Base-by-base conservation (phyloP, 495 filamentous ascomycete genomes). In the Xylaria longipes region DNA sequence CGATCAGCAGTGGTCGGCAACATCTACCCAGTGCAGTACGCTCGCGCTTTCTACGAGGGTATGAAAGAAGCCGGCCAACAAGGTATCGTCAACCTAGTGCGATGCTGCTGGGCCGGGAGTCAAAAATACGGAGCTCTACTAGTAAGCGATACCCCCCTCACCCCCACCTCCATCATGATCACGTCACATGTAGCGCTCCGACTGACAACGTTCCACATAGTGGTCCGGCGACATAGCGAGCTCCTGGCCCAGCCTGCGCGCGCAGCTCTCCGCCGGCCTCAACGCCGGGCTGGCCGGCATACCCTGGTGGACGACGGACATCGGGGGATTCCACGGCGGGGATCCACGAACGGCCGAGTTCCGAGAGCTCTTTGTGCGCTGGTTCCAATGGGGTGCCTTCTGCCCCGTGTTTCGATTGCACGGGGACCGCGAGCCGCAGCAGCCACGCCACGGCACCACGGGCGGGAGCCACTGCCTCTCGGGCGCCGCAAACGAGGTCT, bases 381-480 rank as follows among this genome's bases (percentile, higher is more conserved):
- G 88, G 88, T 90, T 89, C 75, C 87, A 89, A 71, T 89, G 86
- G 86, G 87, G 87, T 2, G 76, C 87, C 1, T 90, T 89, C 76
- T 89, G 86, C 69, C 87, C 87, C 37, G 88, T 89, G 7, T 88
- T 90, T 82, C 80, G 87, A 12, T 77, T 89, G 25, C 88, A 90
- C 71, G 87, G 87, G 25, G 86, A 88, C 75, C 83, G 88, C n/a
- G 84, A 88, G 69, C 87, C 87, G 11, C 80, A 83, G 71, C 82
- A 82, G 73, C 78, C 78, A 5, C 77, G 75, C 29, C 70, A 73
- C 45, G 82, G 82, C 25, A 77, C 75, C 5, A 77, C 77, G 3
- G 80, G 80, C 37, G 81, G 81, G 2, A 76, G 76, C 43, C 71
- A 72, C 8, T 82, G 80, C 57, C 71, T 75, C 6, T 78, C 75